Conservation (phyloP, 1,284 basidiomycete species). For the Anthracocystis panici-leucophaei region DNA sequence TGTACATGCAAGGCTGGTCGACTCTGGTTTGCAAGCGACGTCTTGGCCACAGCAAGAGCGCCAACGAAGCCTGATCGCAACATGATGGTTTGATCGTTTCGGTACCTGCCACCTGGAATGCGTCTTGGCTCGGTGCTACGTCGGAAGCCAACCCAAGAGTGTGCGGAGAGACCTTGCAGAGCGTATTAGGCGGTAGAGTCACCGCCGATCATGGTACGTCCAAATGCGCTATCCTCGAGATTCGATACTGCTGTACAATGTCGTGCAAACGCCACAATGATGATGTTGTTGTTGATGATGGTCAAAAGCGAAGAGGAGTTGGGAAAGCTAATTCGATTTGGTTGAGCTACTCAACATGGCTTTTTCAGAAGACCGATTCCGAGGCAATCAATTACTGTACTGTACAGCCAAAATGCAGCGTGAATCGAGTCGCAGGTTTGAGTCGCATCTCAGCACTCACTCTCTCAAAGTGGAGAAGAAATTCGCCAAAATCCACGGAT, state of each 20-base stretch:
- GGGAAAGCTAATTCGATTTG: background rate
- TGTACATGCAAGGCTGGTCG: background rate
- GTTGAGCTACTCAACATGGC: background rate
- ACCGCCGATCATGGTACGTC: background rate
- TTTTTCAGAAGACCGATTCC: slow-evolving; percentile 3
- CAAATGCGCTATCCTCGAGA: background rate
- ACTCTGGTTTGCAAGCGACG: background rate
- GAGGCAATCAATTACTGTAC: too few relatives aligned
- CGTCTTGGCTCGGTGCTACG: background rate
- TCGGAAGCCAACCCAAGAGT: background rate
- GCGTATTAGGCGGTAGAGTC: background rate
- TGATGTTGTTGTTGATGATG: background rate
- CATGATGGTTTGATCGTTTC: slow-evolving; percentile 9
- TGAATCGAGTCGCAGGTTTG: background rate
- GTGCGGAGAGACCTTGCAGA: background rate
- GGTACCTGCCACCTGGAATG: background rate
- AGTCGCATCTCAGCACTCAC: background rate
- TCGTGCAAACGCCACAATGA: too few relatives aligned
- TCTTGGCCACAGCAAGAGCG: slow-evolving; percentile 10
- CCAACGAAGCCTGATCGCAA: slow-evolving; percentile 17
- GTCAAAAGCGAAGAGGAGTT: background rate
- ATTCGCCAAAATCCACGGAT: too few relatives aligned
- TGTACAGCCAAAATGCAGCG: background rate
- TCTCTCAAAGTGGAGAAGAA: background rate
- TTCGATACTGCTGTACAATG: too few relatives aligned